Evolutionary conservation across 163 green algal species (phyloP), one percentile per base, ranked within the genome.

Genomic region (Volvox carteri): DNA sequence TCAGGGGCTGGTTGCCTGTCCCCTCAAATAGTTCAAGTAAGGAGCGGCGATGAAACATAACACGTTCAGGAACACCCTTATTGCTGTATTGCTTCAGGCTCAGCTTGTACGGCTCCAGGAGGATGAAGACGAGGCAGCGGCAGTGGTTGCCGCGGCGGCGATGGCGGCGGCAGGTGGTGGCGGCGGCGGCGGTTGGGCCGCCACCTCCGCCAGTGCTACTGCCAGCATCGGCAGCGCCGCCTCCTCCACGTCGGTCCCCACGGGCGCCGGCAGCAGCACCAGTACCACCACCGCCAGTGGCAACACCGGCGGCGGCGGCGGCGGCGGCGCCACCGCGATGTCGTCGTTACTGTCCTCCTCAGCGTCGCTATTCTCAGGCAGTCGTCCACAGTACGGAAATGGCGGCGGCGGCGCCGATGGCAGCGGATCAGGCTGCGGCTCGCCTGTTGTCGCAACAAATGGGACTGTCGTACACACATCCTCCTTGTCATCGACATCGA

Each of bases 51-150:
- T n/a, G n/a, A n/a, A n/a, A n/a, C n/a, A n/a, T n/a, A n/a, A n/a
- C n/a, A n/a, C n/a, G n/a, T n/a, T n/a, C n/a, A n/a, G n/a, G n/a
- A n/a, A 39, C 33, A 7, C 39, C 39, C 68, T 35, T 46, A 28
- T 23, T 30, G 11, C 67, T 46, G 62, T 8, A 30, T n/a, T n/a
- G n/a, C n/a, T n/a, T n/a, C 72, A 81, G 78, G 54, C 56, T 12
- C 78, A 75, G 11, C 78, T 86, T 5, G n/a, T 19, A 7, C 18
- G 21, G 3, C 56, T 86, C 5, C 56, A 48, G 12, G 41, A 62
- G 28, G 56, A 76, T 44, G 58, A 86, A 58, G 60, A 77, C 41
- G 58, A 86, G 28, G 78, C 58, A 7, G 52, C 76, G 9, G 35
- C 52, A 3, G 1, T 35, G 39, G 3, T 12, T 4, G 44, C 73